Evolutionary conservation across 192 early-diverging fungal species (phyloP).

Genomic region (Coemansia sp.): DNA sequence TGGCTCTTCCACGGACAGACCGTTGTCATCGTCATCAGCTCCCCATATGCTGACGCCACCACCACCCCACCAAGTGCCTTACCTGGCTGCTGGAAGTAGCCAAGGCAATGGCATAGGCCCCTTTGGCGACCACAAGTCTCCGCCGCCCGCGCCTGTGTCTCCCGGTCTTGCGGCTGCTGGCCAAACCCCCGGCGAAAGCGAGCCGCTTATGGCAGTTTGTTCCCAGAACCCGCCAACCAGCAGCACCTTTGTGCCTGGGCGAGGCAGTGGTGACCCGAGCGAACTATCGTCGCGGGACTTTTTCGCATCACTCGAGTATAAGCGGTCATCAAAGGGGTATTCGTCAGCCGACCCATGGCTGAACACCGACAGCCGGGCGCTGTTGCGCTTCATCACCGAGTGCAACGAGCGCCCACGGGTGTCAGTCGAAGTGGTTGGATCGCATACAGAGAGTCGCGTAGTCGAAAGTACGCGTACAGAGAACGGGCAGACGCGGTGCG

Average conservation of each 20-base stretch:
- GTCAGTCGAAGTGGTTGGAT: conserved; percentile 29
- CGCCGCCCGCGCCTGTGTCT: not conserved
- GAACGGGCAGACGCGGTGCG: conserved; percentile 12
- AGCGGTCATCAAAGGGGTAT: conserved; percentile 41
- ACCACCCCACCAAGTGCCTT: not conserved
- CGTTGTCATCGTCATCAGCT: not conserved
- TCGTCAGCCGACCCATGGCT: conserved; percentile 45
- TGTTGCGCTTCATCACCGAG: conserved; percentile 38
- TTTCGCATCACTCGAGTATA: conserved; percentile 43
- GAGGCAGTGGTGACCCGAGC: not conserved
- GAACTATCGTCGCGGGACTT: conserved; percentile 40
- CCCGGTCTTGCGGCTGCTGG: not conserved
- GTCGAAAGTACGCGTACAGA: conserved; percentile 4
- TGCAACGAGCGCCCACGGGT: conserved; percentile 47
- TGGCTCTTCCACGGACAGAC: not conserved
- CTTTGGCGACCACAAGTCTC: conserved; percentile 9
- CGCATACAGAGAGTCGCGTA: conserved; percentile 23
- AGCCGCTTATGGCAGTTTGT: not conserved
- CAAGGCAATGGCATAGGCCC: conserved; percentile 8
- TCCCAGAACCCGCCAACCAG: not conserved
- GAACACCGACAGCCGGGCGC: conserved; percentile 32
- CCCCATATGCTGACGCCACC: not conserved
- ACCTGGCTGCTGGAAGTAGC: not conserved
- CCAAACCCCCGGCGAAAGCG: not conserved
- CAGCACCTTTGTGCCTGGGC: conserved; percentile 11